These are phyloP conservation scores for Catunica adiposa DNA, from an alignment of 2,329 filamentous ascomycete genomes.

Conservation along the genomic window DNA sequence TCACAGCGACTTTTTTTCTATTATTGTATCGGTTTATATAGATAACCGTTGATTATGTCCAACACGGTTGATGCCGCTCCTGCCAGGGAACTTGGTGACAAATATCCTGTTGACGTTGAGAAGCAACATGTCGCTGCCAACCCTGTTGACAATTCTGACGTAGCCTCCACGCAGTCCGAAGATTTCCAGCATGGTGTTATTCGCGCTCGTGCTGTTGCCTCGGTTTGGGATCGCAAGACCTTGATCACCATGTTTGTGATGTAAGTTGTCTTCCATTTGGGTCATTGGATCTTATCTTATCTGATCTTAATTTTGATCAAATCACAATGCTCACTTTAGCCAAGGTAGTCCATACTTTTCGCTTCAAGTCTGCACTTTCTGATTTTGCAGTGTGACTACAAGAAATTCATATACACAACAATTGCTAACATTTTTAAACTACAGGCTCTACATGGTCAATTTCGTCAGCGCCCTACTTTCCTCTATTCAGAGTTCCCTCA, in stretches of 20 bases:
- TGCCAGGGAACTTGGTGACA: background rate
- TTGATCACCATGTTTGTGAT: slow-evolving; percentile 25
- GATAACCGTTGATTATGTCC: background rate
- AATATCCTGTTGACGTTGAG: slow-evolving; percentile 9
- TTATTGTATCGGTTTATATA: background rate
- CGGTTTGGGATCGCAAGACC: slow-evolving; percentile 24
- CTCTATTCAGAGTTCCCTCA: slow-evolving; percentile 31
- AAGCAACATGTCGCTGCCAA: slow-evolving; percentile 4
- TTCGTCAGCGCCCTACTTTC: slow-evolving; percentile 24
- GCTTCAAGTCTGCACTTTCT: background rate
- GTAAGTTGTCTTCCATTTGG: slow-evolving; percentile 18
- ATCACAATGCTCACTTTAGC: background rate
- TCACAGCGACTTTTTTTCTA: background rate
- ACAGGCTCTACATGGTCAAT: slow-evolving; percentile 25
- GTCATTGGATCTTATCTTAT: background rate
- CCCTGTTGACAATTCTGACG: slow-evolving; percentile 15
- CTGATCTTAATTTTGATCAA: background rate
- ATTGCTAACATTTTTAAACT: slow-evolving; percentile 1
- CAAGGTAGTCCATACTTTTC: background rate
- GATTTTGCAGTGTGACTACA: background rate
- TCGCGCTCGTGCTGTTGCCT: slow-evolving; percentile 25
- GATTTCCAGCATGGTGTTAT: slow-evolving; percentile 23
- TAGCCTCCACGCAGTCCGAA: slow-evolving; percentile 18
- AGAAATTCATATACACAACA: background rate
- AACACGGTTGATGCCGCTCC: background rate